A percentile compares a stretch with the other conserved stretches of the same genome.
Evolutionary conservation across 2,329 filamentous ascomycete genomes (phyloP).

Genomic region (Chaetothyriales sp.): DNA sequence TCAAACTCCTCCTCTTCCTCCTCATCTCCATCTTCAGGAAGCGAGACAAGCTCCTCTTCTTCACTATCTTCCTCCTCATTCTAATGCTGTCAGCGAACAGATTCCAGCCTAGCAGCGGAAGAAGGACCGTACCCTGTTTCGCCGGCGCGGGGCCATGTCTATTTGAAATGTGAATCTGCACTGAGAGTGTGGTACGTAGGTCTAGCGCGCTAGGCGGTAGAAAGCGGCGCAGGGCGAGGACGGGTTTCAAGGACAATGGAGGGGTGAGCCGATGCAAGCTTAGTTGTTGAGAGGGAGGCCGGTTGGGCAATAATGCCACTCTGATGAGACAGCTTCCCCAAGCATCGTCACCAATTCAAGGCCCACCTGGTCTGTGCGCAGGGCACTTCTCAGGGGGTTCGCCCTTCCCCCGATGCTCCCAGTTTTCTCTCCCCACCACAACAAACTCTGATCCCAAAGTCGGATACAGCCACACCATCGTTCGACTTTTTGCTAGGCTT

Average conservation of each 20-base stretch:
- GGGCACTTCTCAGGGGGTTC: background rate
- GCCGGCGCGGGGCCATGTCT: background rate
- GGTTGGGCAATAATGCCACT: background rate
- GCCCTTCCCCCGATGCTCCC: background rate
- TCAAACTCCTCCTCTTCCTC: conserved; percentile 35
- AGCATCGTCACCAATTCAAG: background rate
- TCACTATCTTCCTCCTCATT: conserved; percentile 35
- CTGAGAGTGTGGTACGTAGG: no score
- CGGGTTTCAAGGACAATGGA: background rate
- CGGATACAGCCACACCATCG: background rate
- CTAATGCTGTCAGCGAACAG: conserved; percentile 8
- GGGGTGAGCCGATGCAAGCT: background rate
- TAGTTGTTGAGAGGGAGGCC: background rate
- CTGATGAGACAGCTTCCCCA: background rate
- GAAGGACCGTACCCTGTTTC: background rate
- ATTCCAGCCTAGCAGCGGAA: conserved; percentile 8
- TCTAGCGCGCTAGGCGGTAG: conserved; percentile 10
- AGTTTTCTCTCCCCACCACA: background rate
- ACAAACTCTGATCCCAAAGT: background rate
- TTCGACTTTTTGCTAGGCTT: no score
- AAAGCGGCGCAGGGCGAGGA: conserved; percentile 2
- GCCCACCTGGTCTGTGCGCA: background rate
- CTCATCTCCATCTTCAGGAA: conserved; percentile 37
- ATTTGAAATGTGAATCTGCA: conserved; percentile 1
- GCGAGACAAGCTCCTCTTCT: conserved; percentile 33